Conservation (phyloP, 2,329 filamentous ascomycete species). For the Neoscytalidium dimidiatum region DNA sequence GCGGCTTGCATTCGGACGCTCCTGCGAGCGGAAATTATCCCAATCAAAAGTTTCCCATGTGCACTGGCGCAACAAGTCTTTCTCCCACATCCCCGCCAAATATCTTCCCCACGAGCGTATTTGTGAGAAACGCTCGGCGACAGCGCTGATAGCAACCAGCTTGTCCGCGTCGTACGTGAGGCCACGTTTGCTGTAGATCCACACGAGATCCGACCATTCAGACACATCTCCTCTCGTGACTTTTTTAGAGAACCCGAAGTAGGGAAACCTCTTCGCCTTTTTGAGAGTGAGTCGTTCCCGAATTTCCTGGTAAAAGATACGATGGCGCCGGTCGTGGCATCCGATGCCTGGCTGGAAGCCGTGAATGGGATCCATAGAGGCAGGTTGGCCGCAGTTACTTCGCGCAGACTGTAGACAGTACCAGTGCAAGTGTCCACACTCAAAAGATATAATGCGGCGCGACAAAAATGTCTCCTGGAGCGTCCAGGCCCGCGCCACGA, state of each 20-base stretch:
- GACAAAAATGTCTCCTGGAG: constrained; percentile 9
- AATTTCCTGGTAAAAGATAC: background rate
- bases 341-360: background rate
- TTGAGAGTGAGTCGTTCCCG: background rate
- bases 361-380: fast-evolving
- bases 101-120: background rate
- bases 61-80: background rate
- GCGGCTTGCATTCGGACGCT: background rate
- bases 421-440: background rate
- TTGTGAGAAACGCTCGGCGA: background rate
- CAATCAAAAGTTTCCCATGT: background rate
- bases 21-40: too few species aligned
- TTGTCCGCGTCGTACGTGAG: background rate
- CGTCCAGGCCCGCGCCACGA: constrained; percentile 9
- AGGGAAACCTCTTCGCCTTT: background rate
- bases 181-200: background rate
- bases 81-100: background rate
- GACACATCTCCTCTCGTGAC: background rate
- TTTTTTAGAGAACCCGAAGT: too few species aligned
- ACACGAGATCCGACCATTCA: background rate
- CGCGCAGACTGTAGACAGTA: background rate
- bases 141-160: background rate
- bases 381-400: background rate
- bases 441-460: background rate
- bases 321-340: background rate